Conservation (phyloP, 495 filamentous ascomycete genomes). For the Trichoderma virens region DNA sequence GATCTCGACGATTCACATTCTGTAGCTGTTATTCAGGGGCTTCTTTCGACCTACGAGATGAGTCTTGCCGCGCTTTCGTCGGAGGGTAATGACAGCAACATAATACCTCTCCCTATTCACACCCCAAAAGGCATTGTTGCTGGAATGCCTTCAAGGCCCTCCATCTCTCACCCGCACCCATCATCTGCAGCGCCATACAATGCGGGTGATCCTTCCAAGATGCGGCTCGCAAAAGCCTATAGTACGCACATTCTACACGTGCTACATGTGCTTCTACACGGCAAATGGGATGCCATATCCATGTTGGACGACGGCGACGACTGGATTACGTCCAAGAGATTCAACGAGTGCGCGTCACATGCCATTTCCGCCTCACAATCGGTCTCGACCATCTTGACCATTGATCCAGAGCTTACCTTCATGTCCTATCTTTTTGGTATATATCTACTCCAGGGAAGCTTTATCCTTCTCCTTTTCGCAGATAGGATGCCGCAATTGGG, state of each 20-base stretch:
- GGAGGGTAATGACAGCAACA: not conserved
- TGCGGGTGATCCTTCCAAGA: conserved; percentile 18
- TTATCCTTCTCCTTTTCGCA: conserved; percentile 48
- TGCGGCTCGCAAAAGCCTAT: conserved; percentile 66
- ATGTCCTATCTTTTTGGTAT: conserved; percentile 58
- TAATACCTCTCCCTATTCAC: not conserved
- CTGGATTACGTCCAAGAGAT: conserved; percentile 49
- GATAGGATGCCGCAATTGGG: conserved; percentile 48
- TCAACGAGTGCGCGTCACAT: conserved; percentile 45
- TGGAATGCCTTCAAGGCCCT: not conserved
- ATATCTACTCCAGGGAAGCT: conserved; percentile 52
- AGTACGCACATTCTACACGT: conserved; percentile 57
- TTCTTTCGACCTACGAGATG: conserved; percentile 18
- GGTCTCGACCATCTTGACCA: conserved; percentile 42
- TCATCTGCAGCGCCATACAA: conserved; percentile 5
- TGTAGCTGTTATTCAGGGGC: conserved; percentile 16
- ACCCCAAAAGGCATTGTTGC: not conserved
- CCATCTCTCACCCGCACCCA: not conserved
- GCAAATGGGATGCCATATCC: conserved; percentile 53
- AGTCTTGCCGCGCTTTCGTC: conserved; percentile 14
- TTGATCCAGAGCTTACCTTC: conserved; percentile 51
- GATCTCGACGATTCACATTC: conserved; percentile 16
- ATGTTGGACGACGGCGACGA: conserved; percentile 50
- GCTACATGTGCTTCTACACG: conserved; percentile 47
- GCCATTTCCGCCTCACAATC: conserved; percentile 48